Evolutionary conservation across 2,329 filamentous ascomycete species (phyloP).

Genomic region (Dryadomyces sulphureus): DNA sequence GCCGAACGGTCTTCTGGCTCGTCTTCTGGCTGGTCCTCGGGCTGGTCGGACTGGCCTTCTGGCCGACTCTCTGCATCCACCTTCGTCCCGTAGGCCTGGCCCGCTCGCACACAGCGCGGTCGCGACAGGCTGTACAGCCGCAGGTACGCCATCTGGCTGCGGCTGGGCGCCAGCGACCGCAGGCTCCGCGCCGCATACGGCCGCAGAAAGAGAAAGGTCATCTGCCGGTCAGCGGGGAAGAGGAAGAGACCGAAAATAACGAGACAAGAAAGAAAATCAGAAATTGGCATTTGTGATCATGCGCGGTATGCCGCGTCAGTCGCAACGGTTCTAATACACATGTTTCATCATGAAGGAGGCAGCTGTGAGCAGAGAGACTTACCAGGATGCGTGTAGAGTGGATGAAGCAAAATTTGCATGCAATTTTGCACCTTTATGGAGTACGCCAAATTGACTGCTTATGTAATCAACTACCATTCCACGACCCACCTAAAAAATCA

Average conservation of each 20-base stretch:
- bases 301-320: constrained; percentile 34
- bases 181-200: constrained; percentile 33
- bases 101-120: background rate
- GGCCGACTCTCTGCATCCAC: background rate
- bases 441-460: no score
- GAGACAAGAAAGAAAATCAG: background rate
- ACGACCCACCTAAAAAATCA: background rate
- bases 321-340: constrained; percentile 42
- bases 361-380: background rate
- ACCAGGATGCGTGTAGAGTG: background rate
- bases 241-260: background rate
- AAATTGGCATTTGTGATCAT: constrained; percentile 36
- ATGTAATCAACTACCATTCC: background rate
- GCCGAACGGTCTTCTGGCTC: constrained; percentile 8
- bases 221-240: background rate
- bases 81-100: background rate
- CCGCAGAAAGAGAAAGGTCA: constrained; percentile 28
- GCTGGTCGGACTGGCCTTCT: no score
- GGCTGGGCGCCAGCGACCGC: constrained; percentile 11
- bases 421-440: no score
- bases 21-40: background rate
- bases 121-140: constrained; percentile 25
- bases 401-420: background rate
- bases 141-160: constrained; percentile 25
- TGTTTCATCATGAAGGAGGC: constrained; percentile 30